Conservation (phyloP, 371 early-diverging fungal genomes). For the Mortierella sp. region DNA sequence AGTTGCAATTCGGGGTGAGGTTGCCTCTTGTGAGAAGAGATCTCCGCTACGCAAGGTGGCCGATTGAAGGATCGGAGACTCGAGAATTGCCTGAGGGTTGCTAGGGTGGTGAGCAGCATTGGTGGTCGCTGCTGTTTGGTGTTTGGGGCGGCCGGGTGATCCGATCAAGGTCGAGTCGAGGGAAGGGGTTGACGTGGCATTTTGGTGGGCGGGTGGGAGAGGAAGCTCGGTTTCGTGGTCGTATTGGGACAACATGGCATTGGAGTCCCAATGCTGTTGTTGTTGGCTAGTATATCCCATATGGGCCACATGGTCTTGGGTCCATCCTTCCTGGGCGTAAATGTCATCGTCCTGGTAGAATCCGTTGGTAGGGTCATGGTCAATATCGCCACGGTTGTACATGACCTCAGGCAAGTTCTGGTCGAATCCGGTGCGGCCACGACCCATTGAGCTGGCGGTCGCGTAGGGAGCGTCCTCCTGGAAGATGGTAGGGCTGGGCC, state of each 20-base stretch:
- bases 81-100: constrained; percentile 30
- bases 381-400: constrained; percentile 25
- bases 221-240: background rate
- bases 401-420: constrained; percentile 37
- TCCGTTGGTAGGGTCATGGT: constrained; percentile 16
- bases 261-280: constrained; percentile 8
- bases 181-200: background rate
- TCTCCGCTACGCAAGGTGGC: constrained; percentile 34
- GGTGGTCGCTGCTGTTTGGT: background rate
- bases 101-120: background rate
- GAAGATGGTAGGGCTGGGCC: constrained; percentile 25
- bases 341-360: constrained; percentile 25
- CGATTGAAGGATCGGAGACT: constrained; percentile 27
- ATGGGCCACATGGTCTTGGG: background rate
- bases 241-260: background rate
- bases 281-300: constrained; percentile 4
- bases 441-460: constrained; percentile 27
- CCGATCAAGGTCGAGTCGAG: constrained; percentile 2
- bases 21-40: constrained; percentile 26
- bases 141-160: background rate
- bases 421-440: constrained; percentile 24
- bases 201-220: background rate
- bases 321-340: constrained; percentile 10
- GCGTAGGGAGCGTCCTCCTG: constrained; percentile 26
- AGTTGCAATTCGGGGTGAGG: constrained; percentile 13